Evolutionary conservation across 75 land plant species (phyloP).

Genomic region (Sequoiadendron giganteum): DNA sequence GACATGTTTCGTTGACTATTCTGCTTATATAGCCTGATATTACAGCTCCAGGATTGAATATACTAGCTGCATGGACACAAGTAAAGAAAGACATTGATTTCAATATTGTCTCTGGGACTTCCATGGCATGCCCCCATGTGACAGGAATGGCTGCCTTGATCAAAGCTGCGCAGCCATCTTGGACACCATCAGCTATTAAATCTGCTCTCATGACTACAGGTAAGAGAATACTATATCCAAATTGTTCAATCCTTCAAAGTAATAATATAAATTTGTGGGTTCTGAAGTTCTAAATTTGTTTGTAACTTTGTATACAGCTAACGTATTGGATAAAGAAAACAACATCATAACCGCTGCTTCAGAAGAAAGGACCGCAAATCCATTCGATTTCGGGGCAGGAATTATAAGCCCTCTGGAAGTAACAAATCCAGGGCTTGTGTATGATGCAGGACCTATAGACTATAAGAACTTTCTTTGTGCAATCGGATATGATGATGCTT

Average conservation of each 20-base stretch:
- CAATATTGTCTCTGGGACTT: constrained; percentile 88
- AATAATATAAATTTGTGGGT: not conserved
- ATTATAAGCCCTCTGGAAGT: constrained; percentile 44
- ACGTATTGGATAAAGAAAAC: constrained; percentile 37
- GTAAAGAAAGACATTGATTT: constrained; percentile 39
- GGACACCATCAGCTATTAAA: constrained; percentile 85
- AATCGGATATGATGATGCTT: constrained; percentile 54
- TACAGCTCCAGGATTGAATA: constrained; percentile 84
- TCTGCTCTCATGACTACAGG: constrained; percentile 86
- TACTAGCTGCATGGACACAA: constrained; percentile 92
- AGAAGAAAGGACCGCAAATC: constrained; percentile 42
- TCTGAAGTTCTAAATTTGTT: not conserved
- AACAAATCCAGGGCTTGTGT: constrained; percentile 65
- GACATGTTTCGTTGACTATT: not conserved
- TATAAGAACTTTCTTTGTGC: constrained; percentile 68
- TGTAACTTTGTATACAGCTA: constrained; percentile 39
- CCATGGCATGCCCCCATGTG: constrained; percentile 89
- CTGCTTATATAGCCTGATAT: constrained; percentile 71
- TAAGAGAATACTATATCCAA: not conserved
- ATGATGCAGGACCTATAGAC: constrained; percentile 47
- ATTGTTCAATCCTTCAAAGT: not conserved
- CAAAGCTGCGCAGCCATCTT: constrained; percentile 62
- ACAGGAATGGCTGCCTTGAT: constrained; percentile 67
- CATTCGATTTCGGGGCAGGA: constrained; percentile 74
- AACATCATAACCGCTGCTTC: constrained; percentile 43